Base-by-base conservation (phyloP, 148 eudicot genomes). In the Cornus controversa region DNA sequence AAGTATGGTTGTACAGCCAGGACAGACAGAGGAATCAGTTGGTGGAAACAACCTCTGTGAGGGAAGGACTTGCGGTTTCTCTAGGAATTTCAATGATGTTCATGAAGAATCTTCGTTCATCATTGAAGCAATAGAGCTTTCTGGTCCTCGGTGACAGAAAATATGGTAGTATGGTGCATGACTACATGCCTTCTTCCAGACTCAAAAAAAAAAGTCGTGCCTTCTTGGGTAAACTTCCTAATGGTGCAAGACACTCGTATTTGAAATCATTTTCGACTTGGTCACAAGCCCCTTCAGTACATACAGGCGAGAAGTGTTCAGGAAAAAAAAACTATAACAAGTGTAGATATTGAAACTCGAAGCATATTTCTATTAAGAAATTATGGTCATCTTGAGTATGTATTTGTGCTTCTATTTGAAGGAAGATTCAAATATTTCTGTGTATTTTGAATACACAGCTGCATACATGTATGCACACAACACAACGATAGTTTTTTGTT, bases 91-190 rank as follows among this genome's bases (percentile, higher is more conserved):
- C 36, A 79, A 82, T 31, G 87, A 88, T 72, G 75, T 71, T 11
- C 84, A 78, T 7, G 91, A 82, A 25, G 92, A 89, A 67, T 86
- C 85, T 67, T 94, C 98, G 24, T 92, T 94, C 82, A 84, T 81
- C 4, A 74, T 94, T n/a, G 98, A 94, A 82, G 85, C 93, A 14
- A 91, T 94, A 60, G 97, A 94, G 85, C 87, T 94, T 60, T 94
- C 98, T 13, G 98, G 98, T 37, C 98, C 98, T 23, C 82, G 98
- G 69, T 94, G 81, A 87, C 80, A 66, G 45, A 53, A n/a, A n/a
- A 18, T 66, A 23, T 50, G 20, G 20, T 50, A 11, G 20, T 15
- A 40, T 40, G 8, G 7, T 40, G 0, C 45, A 9, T 40, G 45
- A 40, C 45, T 6, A 40, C 45, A 40, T 50, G 57, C 57, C 57